A percentile compares a stretch with the other conserved stretches of the same genome.
phyloP scores from a whole-genome alignment of 208 protist genomes.

The Leishmania tarentolae region DNA sequence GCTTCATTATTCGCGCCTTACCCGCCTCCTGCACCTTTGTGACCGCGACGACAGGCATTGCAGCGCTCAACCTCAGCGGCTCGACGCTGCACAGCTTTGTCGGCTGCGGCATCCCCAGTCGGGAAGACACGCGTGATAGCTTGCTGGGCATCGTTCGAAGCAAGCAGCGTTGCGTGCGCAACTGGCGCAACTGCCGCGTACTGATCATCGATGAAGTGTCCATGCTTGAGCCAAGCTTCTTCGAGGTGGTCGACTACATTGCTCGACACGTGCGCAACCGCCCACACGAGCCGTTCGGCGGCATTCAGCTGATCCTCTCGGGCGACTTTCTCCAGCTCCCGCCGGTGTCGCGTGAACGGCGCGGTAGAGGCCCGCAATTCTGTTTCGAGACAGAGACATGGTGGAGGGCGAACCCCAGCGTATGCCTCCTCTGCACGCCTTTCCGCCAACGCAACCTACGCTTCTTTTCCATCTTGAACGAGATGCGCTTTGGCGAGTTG shows the following conservation, averaged over 20 bases:
- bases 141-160: constrained; percentile 37
- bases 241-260: constrained; percentile 82
- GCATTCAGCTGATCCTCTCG: constrained; percentile 91
- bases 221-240: constrained; percentile 83
- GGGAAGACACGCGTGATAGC: constrained; percentile 12
- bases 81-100: constrained; percentile 88
- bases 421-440: constrained; percentile 64
- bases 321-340: constrained; percentile 94
- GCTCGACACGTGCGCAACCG: constrained; percentile 66
- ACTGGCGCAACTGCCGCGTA: constrained; percentile 61
- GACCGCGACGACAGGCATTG: constrained; percentile 87
- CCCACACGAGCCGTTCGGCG: constrained; percentile 78
- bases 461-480: constrained; percentile 77
- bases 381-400: constrained; percentile 83
- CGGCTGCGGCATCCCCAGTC: constrained; percentile 67
- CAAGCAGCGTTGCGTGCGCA: constrained; percentile 32
- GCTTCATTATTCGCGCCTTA: constrained; percentile 65
- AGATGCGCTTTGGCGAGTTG: constrained; percentile 72
- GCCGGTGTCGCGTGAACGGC: constrained; percentile 50
- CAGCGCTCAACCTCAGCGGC: constrained; percentile 85
- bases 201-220: constrained; percentile 94
- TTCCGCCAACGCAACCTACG: constrained; percentile 68
- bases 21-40: constrained; percentile 61
- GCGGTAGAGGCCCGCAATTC: constrained; percentile 22
- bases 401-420: constrained; percentile 51